Percentiles rank a stretch among this genome's conserved stretches.
Conservation (phyloP, 352 stramenopile genomes). For the Globisporangium yorkense region DNA sequence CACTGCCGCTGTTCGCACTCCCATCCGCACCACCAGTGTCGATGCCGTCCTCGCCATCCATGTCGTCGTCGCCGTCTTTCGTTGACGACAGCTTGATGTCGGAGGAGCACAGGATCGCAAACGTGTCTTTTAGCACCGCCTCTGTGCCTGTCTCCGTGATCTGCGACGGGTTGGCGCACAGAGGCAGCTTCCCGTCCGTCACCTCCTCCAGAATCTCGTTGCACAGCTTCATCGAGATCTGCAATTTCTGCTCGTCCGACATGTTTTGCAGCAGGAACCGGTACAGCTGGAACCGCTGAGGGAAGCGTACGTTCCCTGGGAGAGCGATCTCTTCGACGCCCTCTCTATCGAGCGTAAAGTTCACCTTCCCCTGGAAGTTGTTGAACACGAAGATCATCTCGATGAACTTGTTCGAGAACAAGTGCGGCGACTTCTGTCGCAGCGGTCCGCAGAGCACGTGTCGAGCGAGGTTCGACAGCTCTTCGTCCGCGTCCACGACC, state of each 20-base stretch:
- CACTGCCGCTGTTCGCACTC: slow-evolving; percentile 26
- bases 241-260: slow-evolving; percentile 94
- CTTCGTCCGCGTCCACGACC: slow-evolving; percentile 91
- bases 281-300: slow-evolving; percentile 89
- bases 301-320: slow-evolving; percentile 44
- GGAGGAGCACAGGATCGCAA: slow-evolving; percentile 80
- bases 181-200: slow-evolving; percentile 64
- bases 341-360: slow-evolving; percentile 59
- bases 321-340: slow-evolving; percentile 58
- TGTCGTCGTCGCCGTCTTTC: slow-evolving; percentile 50
- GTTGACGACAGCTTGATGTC: slow-evolving; percentile 79
- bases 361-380: slow-evolving; percentile 55
- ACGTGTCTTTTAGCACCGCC: slow-evolving; percentile 82
- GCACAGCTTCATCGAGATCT: slow-evolving; percentile 93
- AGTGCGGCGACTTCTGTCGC: slow-evolving; percentile 88
- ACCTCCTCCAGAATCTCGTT: slow-evolving; percentile 92
- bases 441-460: slow-evolving; percentile 90
- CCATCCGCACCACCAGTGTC: slow-evolving; percentile 54
- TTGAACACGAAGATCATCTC: slow-evolving; percentile 97
- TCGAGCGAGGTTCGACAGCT: slow-evolving; percentile 90
- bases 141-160: slow-evolving; percentile 86
- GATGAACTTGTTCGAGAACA: slow-evolving; percentile 97
- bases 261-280: slow-evolving; percentile 93
- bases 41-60: slow-evolving; percentile 58
- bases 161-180: slow-evolving; percentile 69